These are phyloP conservation scores for Saururus chinensis DNA, from an alignment of 164 flowering plant genomes.

Conservation along the genomic window DNA sequence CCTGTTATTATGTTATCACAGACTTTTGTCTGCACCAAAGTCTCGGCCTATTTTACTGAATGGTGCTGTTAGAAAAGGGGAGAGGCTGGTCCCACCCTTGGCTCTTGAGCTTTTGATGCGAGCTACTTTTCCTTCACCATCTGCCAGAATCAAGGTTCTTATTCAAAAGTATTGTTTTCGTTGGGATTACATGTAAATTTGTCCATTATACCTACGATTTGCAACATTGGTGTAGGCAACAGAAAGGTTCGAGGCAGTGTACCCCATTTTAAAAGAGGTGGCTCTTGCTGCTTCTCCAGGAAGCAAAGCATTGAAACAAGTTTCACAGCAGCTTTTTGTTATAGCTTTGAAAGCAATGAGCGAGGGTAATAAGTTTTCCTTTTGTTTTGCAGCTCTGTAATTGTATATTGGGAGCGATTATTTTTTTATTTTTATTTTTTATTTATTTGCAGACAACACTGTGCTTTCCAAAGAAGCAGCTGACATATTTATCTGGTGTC, in stretches of 20 bases:
- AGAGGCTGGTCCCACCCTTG: slow-evolving; percentile 76
- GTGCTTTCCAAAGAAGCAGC: slow-evolving; percentile 65
- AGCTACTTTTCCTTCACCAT: slow-evolving; percentile 58
- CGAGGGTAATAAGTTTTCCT: slow-evolving; percentile 34
- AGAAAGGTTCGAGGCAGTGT: slow-evolving; percentile 81
- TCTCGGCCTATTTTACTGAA: slow-evolving; percentile 61
- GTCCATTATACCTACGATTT: neutral
- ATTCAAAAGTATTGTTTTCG: too few species aligned
- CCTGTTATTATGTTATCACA: slow-evolving; percentile 13
- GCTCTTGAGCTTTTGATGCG: slow-evolving; percentile 52
- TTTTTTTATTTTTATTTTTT: neutral
- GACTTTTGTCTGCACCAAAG: slow-evolving; percentile 71
- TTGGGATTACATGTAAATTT: slow-evolving; percentile 2
- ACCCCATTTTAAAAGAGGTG: slow-evolving; percentile 72
- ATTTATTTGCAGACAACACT: slow-evolving; percentile 44
- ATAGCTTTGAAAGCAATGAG: slow-evolving; percentile 44
- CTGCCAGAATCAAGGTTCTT: slow-evolving; percentile 68
- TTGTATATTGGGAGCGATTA: neutral
- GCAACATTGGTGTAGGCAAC: slow-evolving; percentile 50
- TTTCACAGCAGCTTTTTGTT: slow-evolving; percentile 49
- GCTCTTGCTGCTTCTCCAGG: slow-evolving; percentile 80
- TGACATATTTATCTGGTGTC: slow-evolving; percentile 52
- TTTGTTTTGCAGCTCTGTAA: neutral
- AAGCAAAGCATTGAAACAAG: slow-evolving; percentile 83
- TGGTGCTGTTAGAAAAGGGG: slow-evolving; percentile 85